Conservation (phyloP, 495 filamentous ascomycete species). For the Barbatosphaeria neglecta region DNA sequence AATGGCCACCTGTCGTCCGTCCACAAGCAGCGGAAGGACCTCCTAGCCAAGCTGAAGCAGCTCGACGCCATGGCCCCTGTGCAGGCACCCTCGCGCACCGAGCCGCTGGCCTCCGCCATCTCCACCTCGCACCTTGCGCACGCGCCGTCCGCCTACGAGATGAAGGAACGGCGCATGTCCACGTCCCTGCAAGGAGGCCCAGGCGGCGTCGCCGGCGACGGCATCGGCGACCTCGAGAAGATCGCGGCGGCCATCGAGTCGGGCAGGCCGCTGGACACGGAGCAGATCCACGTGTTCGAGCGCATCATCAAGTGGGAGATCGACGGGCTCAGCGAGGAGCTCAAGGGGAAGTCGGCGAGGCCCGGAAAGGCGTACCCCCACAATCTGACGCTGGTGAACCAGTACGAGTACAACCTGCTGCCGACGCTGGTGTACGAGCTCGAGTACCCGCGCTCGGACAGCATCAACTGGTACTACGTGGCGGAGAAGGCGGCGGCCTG, state of each 20-base stretch:
- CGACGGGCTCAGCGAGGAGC: conserved; percentile 47
- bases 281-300: conserved; percentile 48
- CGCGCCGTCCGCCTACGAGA: conserved; percentile 22
- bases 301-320: conserved; percentile 51
- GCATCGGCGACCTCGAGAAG: conserved; percentile 35
- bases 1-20: conserved; percentile 59
- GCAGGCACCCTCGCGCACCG: conserved; percentile 22
- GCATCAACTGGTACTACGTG: conserved; percentile 60
- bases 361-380: conserved; percentile 43
- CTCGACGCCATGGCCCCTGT: conserved; percentile 20
- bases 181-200: conserved; percentile 5
- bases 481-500: conserved; percentile 55
- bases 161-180: conserved; percentile 31
- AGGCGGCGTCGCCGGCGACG: conserved; percentile 11
- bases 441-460: conserved; percentile 57
- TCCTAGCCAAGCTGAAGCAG: conserved; percentile 22
- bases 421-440: conserved; percentile 70
- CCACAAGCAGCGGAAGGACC: conserved; percentile 30
- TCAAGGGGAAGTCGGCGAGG: conserved; percentile 43
- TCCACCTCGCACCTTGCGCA: conserved; percentile 25
- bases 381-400: conserved; percentile 55
- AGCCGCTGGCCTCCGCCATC: conserved; percentile 18
- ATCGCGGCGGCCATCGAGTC: conserved; percentile 45
- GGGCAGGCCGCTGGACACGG: conserved; percentile 41
- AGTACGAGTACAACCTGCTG: conserved; percentile 58